phyloP scores from a whole-genome alignment of 345 rosid species.

The Physaria fendleri region DNA sequence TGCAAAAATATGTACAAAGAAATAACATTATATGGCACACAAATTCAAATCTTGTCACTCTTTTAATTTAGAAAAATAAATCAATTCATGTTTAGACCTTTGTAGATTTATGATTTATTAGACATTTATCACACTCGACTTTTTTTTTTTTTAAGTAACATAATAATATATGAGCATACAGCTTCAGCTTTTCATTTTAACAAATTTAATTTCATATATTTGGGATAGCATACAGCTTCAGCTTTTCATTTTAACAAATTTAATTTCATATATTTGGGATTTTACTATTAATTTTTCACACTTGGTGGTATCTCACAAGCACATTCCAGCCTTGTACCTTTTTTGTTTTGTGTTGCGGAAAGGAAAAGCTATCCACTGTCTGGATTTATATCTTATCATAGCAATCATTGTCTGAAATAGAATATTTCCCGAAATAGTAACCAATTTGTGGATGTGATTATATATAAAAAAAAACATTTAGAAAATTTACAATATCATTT shows the following conservation, averaged over 20 bases:
- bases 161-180: too few species aligned
- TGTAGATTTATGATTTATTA: not conserved
- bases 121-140: not conserved
- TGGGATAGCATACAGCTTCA: not conserved
- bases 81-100: not conserved
- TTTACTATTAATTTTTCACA: not conserved
- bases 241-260: not conserved
- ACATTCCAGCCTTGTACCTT: not conserved
- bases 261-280: not conserved
- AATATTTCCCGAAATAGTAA: conserved; percentile 10
- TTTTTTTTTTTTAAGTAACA: not conserved
- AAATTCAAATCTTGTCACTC: not conserved
- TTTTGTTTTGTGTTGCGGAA: conserved; percentile 8
- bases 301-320: conserved; percentile 12
- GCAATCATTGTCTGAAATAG: conserved; percentile 14
- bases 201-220: not conserved
- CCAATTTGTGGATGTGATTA: not conserved
- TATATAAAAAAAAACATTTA: not conserved
- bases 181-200: not conserved
- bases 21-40: too few species aligned
- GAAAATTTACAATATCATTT: too few species aligned
- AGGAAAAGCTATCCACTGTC: conserved; percentile 14
- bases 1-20: not conserved
- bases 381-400: conserved; percentile 8
- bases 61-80: not conserved